Percentiles rank a stretch among this genome's conserved stretches.
Conservation (phyloP, 139 green algal species). For the Picochlorum sp. region DNA sequence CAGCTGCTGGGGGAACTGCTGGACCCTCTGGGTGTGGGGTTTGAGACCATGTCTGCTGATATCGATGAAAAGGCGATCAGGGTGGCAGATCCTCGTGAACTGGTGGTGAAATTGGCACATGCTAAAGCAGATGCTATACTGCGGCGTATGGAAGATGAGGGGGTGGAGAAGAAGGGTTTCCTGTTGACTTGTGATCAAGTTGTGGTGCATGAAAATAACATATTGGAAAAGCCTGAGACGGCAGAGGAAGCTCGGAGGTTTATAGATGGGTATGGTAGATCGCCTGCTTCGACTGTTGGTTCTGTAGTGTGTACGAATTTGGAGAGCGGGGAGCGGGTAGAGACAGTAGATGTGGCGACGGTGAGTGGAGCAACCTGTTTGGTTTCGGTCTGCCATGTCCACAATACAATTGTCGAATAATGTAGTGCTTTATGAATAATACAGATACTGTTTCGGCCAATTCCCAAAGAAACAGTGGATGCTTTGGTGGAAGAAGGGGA, state of each 20-base stretch:
- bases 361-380: too few relatives aligned
- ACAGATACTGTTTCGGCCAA: slow-evolving; percentile 49
- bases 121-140: slow-evolving; percentile 62
- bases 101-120: slow-evolving; percentile 56
- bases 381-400: background rate
- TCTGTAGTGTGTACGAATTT: slow-evolving; percentile 53
- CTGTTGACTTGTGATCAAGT: slow-evolving; percentile 73
- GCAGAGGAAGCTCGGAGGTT: slow-evolving; percentile 36
- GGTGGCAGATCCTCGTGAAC: slow-evolving; percentile 24
- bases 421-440: too few relatives aligned
- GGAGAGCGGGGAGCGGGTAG: slow-evolving; percentile 10
- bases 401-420: background rate
- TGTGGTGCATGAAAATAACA: slow-evolving; percentile 53
- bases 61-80: slow-evolving; percentile 78
- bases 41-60: slow-evolving; percentile 45
- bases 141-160: slow-evolving; percentile 12
- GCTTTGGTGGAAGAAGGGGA: slow-evolving; percentile 50
- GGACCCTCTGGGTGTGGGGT: slow-evolving; percentile 27
- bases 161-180: slow-evolving; percentile 5
- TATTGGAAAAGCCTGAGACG: slow-evolving; percentile 67
- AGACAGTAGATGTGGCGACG: slow-evolving; percentile 17
- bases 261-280: slow-evolving; percentile 47
- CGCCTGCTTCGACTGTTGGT: slow-evolving; percentile 55
- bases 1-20: slow-evolving; percentile 37
- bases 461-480: slow-evolving; percentile 46